A percentile compares a stretch with the other conserved stretches of the same genome.
Evolutionary conservation across 2,329 filamentous ascomycete genomes (phyloP).

Genomic region (Fusarium napiforme): DNA sequence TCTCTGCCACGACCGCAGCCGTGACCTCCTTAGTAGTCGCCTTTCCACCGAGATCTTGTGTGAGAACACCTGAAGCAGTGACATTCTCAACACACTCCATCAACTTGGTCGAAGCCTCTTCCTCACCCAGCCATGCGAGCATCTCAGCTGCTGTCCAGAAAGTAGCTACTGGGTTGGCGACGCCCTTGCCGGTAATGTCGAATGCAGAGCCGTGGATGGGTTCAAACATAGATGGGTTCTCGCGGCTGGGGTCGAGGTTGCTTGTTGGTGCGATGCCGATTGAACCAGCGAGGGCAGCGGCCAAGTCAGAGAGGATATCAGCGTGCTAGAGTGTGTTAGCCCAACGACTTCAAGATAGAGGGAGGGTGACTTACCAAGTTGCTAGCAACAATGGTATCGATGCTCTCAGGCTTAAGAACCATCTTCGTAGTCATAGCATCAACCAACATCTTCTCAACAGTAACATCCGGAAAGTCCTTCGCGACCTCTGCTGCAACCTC

Average conservation of each 20-base stretch:
- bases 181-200: constrained; percentile 66
- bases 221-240: constrained; percentile 69
- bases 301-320: constrained; percentile 77
- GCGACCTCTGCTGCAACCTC: constrained; percentile 67
- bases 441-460: constrained; percentile 73
- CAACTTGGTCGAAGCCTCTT: constrained; percentile 59
- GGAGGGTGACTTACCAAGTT: constrained; percentile 56
- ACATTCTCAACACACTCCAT: constrained; percentile 65
- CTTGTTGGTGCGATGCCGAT: constrained; percentile 79
- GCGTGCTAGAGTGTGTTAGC: constrained; percentile 53
- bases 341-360: not conserved
- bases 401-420: constrained; percentile 67
- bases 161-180: constrained; percentile 67
- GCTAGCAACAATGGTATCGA: constrained; percentile 73
- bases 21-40: constrained; percentile 52
- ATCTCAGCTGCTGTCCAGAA: constrained; percentile 70
- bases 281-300: constrained; percentile 74
- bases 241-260: constrained; percentile 70
- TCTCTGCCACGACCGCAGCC: constrained; percentile 46
- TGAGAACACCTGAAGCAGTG: constrained; percentile 62
- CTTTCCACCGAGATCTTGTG: constrained; percentile 64
- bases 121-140: constrained; percentile 67
- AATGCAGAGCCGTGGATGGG: constrained; percentile 70
- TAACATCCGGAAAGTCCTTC: constrained; percentile 69
- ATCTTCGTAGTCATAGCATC: constrained; percentile 74